Evolutionary conservation across 257 asterid genomes (phyloP), one percentile per base, ranked within the genome.

Genomic region (Thymus quinquecostatus): DNA sequence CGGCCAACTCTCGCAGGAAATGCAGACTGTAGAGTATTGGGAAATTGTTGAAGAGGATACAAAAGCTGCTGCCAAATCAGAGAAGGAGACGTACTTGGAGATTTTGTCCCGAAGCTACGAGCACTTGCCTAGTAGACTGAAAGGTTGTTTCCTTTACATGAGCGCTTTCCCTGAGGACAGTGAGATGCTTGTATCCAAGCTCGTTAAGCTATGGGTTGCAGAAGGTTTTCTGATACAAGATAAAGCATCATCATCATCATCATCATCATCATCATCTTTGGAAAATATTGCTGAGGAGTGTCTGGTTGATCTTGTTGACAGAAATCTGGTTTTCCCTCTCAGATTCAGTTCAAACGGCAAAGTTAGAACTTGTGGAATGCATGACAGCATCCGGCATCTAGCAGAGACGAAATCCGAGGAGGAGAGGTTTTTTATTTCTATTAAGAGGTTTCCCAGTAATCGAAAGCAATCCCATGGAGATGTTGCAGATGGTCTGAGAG

Each of bases 141-240:
- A 79, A 62, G 78, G 73, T 4, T 69, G 82, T 14, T 82, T 79
- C 45, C 83, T 82, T 54, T 82, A 78, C 71, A 62, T 82, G 74
- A 81, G 75, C 29, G 78, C 73, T 34, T 78, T 82, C 12, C 79
- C 83, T 0, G 73, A 82, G 69, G 79, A 82, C 28, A 34, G 69
- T 10, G 75, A 75, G 61, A 82, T 82, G 13, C 70, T 27, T 1
- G 75, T 78, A 4, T 38, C 77, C 12, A 75, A 75, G n/a, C 70
- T 82, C 41, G 51, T 73, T 47, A 50, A 33, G 49, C 41, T 75
- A 50, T 82, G 86, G 86, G 79, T 82, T 56, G 84, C 82, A 1
- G 86, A 79, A 44, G 86, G 80, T 2, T 66, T 82, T 62, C n/a
- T 82, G 3, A 41, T n/a, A 6, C 28, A 28, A 7, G 10, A 0